Evolutionary conservation across 148 eudicot species (phyloP), one percentile per base, ranked within the genome.

Genomic region (Polygonum aviculare): DNA sequence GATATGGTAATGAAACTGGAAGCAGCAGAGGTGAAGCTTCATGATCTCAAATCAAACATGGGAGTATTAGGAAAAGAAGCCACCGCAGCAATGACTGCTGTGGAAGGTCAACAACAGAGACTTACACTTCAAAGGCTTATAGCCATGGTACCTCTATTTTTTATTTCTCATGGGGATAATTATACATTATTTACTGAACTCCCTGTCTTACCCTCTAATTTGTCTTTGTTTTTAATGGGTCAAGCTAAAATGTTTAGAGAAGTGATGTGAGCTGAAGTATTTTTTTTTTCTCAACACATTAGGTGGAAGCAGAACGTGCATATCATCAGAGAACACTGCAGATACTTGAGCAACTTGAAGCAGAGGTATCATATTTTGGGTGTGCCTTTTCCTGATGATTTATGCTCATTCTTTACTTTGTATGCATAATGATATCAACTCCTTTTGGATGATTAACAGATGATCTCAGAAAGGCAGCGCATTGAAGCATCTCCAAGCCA

Each of bases 11-110:
- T 85, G 74, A 95, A 89, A 80, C 86, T 95, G 59, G 97, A 95
- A 86, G 96, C 89, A 40, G 87, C 97, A 21, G 98, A 95, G 79
- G 44, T 87, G 38, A 95, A 92, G 82, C 84, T 95, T 78, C 93
- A 90, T 16, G 98, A 95, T 76, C 82, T 95, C 76, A 92, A 95
- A 82, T 85, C 97, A 59, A 95, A 90, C 86, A 87, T 88, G 87
- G 81, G 88, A 70, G 81, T 79, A 74, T 80, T 92, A 77, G 98
- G 97, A 50, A 95, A 92, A 85, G 98, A 92, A 87, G 98, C 98
- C 73, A 88, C 94, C 62, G 88, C 92, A 78, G 97, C 98, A 48
- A 92, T 94, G 97, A 88, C 97, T 85, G 97, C 98, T 65, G 98
- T 94, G 57, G 97, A 94, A 86, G 92, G 90, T 85, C 98, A 94